phyloP scores from a whole-genome alignment of 2,329 filamentous ascomycete genomes.

The Ascosphaera acerosa region DNA sequence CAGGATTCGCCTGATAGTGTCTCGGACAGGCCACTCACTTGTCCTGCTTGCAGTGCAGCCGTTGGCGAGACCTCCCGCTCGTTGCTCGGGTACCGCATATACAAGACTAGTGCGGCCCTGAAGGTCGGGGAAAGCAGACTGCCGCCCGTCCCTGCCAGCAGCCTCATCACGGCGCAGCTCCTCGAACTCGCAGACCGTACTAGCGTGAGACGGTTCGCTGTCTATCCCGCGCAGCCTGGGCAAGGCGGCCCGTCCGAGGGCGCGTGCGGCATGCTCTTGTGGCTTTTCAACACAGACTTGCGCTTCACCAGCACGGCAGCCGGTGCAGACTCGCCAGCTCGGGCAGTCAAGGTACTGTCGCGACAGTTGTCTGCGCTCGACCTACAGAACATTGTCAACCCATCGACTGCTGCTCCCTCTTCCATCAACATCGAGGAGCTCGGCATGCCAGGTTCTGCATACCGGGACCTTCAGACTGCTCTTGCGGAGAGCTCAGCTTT shows the following conservation, averaged over 20 bases:
- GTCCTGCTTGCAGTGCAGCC: constrained; percentile 8
- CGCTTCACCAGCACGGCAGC: constrained; percentile 25
- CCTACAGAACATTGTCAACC: neutral
- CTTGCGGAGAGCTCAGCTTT: neutral
- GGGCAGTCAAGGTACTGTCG: constrained; percentile 28
- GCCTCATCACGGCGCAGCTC: constrained; percentile 27
- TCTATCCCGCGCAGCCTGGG: constrained; percentile 14
- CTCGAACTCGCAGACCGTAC: constrained; percentile 29
- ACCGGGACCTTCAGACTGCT: neutral
- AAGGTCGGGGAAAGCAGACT: constrained; percentile 1
- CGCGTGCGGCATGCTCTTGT: constrained; percentile 18
- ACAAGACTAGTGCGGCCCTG: constrained; percentile 23
- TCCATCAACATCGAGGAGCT: neutral
- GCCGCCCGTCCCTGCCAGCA: constrained; percentile 9
- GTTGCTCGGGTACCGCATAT: constrained; percentile 15
- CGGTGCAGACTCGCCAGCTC: neutral
- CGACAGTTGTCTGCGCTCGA: constrained; percentile 8
- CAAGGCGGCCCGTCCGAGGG: constrained; percentile 1
- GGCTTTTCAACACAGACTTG: constrained; percentile 36
- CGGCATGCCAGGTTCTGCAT: neutral
- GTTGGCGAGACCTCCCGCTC: constrained; percentile 17
- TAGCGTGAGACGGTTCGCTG: constrained; percentile 29
- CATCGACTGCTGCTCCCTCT: neutral
- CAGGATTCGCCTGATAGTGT: too few species aligned
- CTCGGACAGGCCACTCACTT: too few species aligned